Evolutionary conservation across 306 rosid species (phyloP).

Genomic region (Quercus glauca): DNA sequence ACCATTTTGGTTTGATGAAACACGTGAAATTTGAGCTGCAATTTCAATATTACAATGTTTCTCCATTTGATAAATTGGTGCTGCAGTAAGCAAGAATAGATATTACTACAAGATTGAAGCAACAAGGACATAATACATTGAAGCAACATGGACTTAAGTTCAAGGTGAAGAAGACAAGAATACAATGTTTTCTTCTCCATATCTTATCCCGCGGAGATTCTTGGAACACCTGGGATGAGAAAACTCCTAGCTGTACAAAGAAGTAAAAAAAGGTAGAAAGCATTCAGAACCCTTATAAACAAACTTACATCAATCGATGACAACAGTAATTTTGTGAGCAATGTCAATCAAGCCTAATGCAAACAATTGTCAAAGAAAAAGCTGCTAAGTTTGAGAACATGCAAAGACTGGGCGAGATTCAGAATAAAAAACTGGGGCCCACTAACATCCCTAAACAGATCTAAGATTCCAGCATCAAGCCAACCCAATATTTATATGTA

Average conservation of each 20-base stretch:
- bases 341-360: neutral
- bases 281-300: conserved; percentile 16
- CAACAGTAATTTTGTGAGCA: neutral
- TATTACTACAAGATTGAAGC: conserved; percentile 16
- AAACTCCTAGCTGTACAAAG: conserved; percentile 89
- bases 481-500: neutral
- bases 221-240: conserved; percentile 98
- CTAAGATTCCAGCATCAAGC: neutral
- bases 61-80: conserved; percentile 87
- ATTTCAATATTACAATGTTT: conserved; percentile 92
- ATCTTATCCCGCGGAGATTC: conserved; percentile 83
- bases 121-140: neutral
- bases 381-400: neutral
- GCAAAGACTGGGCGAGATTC: neutral
- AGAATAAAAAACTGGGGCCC: neutral
- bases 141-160: conserved; percentile 1
- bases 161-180: conserved; percentile 30
- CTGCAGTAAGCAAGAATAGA: conserved; percentile 41
- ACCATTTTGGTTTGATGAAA: conserved; percentile 79
- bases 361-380: neutral
- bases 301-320: conserved; percentile 1
- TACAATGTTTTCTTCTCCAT: conserved; percentile 90
- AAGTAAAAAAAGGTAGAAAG: conserved; percentile 40
- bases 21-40: conserved; percentile 80
- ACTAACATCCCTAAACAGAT: neutral